Evolutionary conservation across 1,284 basidiomycete species (phyloP), one percentile per base, ranked within the genome.

Genomic region (Trichosporon sp.): DNA sequence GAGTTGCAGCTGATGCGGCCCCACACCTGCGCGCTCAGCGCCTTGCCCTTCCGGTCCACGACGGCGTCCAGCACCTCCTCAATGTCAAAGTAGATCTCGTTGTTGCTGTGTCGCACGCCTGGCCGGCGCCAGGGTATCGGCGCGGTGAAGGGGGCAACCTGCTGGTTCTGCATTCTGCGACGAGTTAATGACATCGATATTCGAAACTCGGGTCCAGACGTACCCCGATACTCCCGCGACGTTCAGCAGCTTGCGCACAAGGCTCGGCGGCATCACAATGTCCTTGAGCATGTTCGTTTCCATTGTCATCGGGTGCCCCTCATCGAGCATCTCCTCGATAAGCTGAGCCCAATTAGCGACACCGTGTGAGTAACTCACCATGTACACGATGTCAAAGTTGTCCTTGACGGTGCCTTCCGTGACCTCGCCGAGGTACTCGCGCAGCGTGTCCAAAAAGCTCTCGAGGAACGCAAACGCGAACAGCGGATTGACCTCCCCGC

Each of bases 381-480:
- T 93, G 81, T 98, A 97, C 11, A 98, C 93, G 53, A 94, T 89
- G 78, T 98, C 95, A 83, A 98, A 97, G 82, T 97, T 94, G 73
- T 98, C 94, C 76, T 90, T 92, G 75, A 98, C 84, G 1, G 89
- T 91, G 7, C 89, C 88, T 23, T 88, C 87, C 11, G 88, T 89
- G 21, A 90, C 83, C 32, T 87, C 86, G 23, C 92, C 92, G 73
- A 98, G 90, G 81, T 98, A 98, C 71, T 96, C 93, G 63, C 87
- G 85, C 44, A 98, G 85, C 56, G 94, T 91, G 62, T 92, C 89
- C 62, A 92, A 84, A 77, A 98, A 94, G 0, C 90, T 89, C 76
- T 92, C 89, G 27, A 98, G 83, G 80, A 97, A 98, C 0, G 93
- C 87, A 78, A 98, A 93, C 2, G 91, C 93, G 66, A 95, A 89